Evolutionary conservation across 768 basidiomycete species (phyloP), one percentile per base, ranked within the genome.

Genomic region (Psilocybe cyanescens): DNA sequence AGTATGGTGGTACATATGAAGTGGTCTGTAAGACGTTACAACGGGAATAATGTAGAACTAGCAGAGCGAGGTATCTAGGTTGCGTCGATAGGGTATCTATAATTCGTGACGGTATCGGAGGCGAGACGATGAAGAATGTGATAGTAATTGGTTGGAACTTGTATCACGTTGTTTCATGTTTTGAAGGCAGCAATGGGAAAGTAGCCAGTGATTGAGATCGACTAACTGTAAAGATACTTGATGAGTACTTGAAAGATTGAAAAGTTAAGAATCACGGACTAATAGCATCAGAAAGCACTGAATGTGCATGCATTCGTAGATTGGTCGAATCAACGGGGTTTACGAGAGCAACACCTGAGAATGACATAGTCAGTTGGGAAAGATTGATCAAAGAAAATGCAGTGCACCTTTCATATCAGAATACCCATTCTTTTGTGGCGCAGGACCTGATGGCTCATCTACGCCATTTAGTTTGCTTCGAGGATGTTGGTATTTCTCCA

Each of bases 401-500:
- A 12, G 30, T 12, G 45, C 12, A 57, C 56, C 56, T 47, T 57
- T 46, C 29, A 30, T 7, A 35, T 7, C 33, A 35, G 33, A 35
- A 35, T 7, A 37, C 37, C 8, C 28, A 28, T 28, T 16, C 30
- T 47, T 35, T 35, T 7, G 7, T 35, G 33, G 33, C 11, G 33
- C 33, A 35, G 33, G 33, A 35, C 33, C 33, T 35, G 31, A n/a
- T 44, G 6, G 29, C 30, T 8, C 8, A 24, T 16, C 39, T 44
- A 8, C 16, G 37, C 7, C 16, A 16, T 11, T 14, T 17, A 16
- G 7, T 24, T 30, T 33, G 51, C 58, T 9, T 45, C 14, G 9
- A 44, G 41, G 29, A 1, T 37, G 44, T 1, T 31, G 52, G 6
- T 55, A 48, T 31, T 44, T 63, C 37, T 49, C 58, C 39, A 63